Conservation (phyloP, 768 basidiomycete species). For the Lyophyllum semitale region DNA sequence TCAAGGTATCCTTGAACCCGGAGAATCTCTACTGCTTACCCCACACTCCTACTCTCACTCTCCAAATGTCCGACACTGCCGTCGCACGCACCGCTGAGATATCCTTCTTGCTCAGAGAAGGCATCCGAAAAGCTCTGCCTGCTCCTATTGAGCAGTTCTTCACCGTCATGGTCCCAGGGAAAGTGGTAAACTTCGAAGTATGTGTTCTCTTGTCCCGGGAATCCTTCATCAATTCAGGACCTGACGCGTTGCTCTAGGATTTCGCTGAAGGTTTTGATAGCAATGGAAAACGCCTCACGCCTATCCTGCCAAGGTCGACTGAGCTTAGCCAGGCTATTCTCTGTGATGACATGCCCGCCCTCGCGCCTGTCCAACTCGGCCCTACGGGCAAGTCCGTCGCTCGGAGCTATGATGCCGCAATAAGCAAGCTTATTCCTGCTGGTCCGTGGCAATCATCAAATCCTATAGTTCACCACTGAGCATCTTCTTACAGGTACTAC, state of each 20-base stretch:
- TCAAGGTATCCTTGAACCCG: too few relatives aligned
- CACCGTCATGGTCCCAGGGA: not conserved
- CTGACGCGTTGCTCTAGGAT: not conserved
- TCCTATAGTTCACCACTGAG: not conserved
- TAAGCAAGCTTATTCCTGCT: conserved; percentile 4
- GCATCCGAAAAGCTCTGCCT: not conserved
- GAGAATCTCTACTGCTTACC: too few relatives aligned
- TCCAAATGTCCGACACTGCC: too few relatives aligned
- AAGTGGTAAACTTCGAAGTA: not conserved
- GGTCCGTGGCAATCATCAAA: not conserved
- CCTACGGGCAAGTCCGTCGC: conserved; percentile 1
- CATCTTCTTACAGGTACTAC: not conserved
- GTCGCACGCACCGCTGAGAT: not conserved
- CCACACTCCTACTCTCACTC: too few relatives aligned
- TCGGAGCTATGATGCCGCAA: conserved; percentile 5
- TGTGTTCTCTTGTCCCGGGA: not conserved
- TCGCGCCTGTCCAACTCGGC: not conserved
- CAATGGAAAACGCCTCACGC: not conserved
- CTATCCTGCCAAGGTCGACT: not conserved
- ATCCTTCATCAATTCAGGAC: not conserved
- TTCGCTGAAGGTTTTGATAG: not conserved
- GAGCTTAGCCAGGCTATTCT: not conserved
- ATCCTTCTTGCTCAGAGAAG: not conserved
- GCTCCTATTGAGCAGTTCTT: not conserved
- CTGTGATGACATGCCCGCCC: not conserved